Base-by-base conservation (phyloP, 768 basidiomycete genomes). In the Suillus discolor region DNA sequence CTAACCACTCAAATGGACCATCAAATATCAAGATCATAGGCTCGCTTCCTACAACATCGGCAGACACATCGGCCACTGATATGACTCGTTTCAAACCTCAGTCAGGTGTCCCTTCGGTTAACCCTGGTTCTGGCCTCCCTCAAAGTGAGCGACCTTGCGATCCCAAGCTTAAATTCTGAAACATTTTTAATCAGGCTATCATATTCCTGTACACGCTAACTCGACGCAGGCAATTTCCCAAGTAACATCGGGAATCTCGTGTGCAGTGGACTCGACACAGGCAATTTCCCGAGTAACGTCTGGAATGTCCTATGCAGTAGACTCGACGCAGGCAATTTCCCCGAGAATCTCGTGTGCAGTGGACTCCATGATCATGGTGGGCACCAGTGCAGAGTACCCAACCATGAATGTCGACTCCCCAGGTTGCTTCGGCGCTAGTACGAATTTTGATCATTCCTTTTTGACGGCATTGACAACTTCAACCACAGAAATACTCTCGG, bases 381-480 rank as follows among this genome's bases (percentile, higher is more conserved):
- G 59, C 11, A 28, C 39, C 28, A 42, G 0, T 7, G 59, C 6
- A 18, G 20, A 13, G 9, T 20, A 18, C 39, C 59, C 59, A 3
- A 60, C 59, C 4, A 6, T 41, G 25, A 60, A 60, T 20, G 28
- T 60, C 25, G 25, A 60, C 25, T 60, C 59, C 25, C 16, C 39
- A 18, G n/a, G 4, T 60, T 28, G 59, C 39, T 28, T 11, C 25
- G 59, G 59, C 31, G 59, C 59, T 42, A 60, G 59, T 60, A 28
- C 25, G 59, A 28, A 28, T 18, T 13, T 41, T 12, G 25, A 28
- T 20, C 18, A 13, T 20, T 7, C 3, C 11, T 20, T 11, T 60
- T 28, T 28, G 39, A 42, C 9, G 39, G 11, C 12, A 20, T 60
- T 60, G 59, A 60, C 16, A 42, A 60, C 25, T 18, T 60, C 25